Conservation (phyloP, 2,329 filamentous ascomycete genomes). For the Colletotrichum siamense region DNA sequence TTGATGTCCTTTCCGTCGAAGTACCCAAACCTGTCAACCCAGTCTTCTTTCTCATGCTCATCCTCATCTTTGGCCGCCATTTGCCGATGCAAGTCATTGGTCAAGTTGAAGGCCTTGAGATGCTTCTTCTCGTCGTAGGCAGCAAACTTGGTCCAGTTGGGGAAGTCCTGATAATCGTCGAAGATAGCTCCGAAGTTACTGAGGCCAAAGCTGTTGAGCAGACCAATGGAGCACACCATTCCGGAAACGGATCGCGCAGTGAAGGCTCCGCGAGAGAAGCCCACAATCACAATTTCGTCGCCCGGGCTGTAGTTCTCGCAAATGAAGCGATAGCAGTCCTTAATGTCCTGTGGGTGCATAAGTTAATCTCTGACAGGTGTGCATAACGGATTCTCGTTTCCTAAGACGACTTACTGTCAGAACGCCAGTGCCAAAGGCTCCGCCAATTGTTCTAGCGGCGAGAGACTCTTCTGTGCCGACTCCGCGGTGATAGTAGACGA, state of each 20-base stretch:
- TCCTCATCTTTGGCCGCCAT: neutral
- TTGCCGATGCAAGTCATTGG: neutral
- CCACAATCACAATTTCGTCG: constrained; percentile 39
- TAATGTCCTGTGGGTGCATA: constrained; percentile 26
- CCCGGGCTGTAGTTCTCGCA: constrained; percentile 38
- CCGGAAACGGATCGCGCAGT: constrained; percentile 38
- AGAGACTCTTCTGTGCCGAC: constrained; percentile 32
- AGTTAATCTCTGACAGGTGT: neutral
- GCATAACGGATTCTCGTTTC: neutral
- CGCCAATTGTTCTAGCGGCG: constrained; percentile 25
- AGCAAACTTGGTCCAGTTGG: neutral
- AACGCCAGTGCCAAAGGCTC: constrained; percentile 29
- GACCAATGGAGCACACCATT: constrained; percentile 23
- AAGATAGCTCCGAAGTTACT: constrained; percentile 12
- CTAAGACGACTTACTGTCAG: neutral
- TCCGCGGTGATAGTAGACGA: constrained; percentile 42
- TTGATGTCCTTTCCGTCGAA: neutral
- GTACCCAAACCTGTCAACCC: neutral
- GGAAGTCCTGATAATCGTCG: constrained; percentile 20
- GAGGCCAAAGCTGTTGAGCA: constrained; percentile 18
- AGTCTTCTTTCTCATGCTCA: neutral
- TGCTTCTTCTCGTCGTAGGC: neutral
- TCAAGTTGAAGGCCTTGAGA: neutral
- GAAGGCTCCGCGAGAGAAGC: constrained; percentile 42
- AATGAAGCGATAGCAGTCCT: constrained; percentile 40